Conservation (phyloP, 306 rosid species). For the Ziziphus jujuba region DNA sequence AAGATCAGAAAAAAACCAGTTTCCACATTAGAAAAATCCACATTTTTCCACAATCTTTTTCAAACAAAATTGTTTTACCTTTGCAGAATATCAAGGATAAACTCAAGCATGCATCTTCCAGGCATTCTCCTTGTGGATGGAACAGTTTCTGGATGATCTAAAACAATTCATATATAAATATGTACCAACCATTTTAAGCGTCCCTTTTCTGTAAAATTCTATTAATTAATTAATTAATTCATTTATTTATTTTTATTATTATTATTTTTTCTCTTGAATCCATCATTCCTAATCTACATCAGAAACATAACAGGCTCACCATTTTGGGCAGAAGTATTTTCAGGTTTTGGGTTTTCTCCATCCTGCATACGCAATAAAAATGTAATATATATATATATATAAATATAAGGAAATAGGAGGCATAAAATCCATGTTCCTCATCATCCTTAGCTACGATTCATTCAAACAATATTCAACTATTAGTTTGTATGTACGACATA, state of each 20-base stretch:
- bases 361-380: constrained; percentile 7
- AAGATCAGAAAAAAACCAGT: not conserved
- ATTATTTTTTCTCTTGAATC: too few species aligned
- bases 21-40: not conserved
- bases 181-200: too few species aligned
- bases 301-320: constrained; percentile 20
- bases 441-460: not conserved
- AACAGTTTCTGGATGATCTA: constrained; percentile 21
- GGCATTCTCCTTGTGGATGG: constrained; percentile 15
- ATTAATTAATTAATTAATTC: too few species aligned
- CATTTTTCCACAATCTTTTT: too few species aligned
- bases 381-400: not conserved
- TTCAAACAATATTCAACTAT: not conserved
- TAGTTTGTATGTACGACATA: not conserved
- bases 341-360: constrained; percentile 18
- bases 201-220: not conserved
- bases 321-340: not conserved
- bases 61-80: constrained; percentile 18
- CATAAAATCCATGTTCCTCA: not conserved
- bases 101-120: constrained; percentile 21
- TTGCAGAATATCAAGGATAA: constrained; percentile 35
- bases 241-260: too few species aligned
- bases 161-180: not conserved
- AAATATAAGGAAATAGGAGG: not conserved
- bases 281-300: not conserved